Evolutionary conservation across 2,329 filamentous ascomycete species (phyloP).

Genomic region (Pseudocercospora pini-densiflorae): DNA sequence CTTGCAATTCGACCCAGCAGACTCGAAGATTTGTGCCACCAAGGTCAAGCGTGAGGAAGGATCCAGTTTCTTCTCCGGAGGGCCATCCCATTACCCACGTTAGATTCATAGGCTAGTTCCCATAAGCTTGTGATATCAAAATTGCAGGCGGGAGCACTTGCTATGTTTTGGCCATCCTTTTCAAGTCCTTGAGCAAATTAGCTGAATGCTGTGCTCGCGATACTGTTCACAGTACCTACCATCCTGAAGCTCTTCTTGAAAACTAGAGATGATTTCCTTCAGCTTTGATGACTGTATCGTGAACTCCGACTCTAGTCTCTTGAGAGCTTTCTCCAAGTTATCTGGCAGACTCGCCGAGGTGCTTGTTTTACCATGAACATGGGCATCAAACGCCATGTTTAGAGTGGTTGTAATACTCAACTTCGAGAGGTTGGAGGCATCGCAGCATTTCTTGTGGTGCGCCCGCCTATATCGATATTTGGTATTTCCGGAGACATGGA

Average conservation of each 20-base stretch:
- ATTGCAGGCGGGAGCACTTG: background rate
- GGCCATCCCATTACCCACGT: slow-evolving; percentile 96
- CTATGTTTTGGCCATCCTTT: slow-evolving; percentile 8
- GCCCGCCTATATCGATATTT: background rate
- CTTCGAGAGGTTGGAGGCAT: no score
- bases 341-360: background rate
- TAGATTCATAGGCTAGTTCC: slow-evolving; percentile 90
- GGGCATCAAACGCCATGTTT: background rate
- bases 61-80: slow-evolving; percentile 83
- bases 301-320: background rate
- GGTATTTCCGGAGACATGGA: background rate
- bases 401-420: no score
- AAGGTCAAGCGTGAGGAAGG: slow-evolving; percentile 91
- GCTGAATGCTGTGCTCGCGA: background rate
- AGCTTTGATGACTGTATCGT: background rate
- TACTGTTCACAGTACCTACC: background rate
- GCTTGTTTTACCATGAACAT: background rate
- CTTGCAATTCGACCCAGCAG: slow-evolving; percentile 87
- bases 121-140: background rate
- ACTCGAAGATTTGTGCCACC: slow-evolving; percentile 95
- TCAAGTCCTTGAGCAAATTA: background rate
- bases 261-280: background rate
- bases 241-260: background rate
- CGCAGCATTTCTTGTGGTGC: background rate
- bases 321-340: background rate